phyloP scores from a whole-genome alignment of 345 rosid species.

The Eucalyptus curtisii region DNA sequence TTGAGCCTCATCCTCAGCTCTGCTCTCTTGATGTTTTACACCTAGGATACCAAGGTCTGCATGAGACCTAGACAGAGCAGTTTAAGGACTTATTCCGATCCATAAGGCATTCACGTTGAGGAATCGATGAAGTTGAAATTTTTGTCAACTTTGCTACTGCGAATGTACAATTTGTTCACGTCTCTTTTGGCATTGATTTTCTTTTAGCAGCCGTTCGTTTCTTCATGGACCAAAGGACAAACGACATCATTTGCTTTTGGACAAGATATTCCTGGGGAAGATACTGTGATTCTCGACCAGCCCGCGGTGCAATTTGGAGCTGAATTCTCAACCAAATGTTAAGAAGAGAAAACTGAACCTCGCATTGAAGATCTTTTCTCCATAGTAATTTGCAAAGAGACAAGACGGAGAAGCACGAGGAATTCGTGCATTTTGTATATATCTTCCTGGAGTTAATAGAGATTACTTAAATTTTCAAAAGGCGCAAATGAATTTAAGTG shows the following conservation, averaged over 20 bases:
- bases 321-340: not conserved
- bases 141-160: not conserved
- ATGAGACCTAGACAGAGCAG: no score
- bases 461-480: not conserved
- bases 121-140: not conserved
- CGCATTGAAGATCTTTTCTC: not conserved
- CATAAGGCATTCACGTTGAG: no score
- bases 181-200: not conserved
- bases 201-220: not conserved
- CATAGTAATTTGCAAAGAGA: not conserved
- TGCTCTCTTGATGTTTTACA: no score
- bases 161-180: not conserved
- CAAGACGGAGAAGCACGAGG: not conserved
- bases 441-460: not conserved
- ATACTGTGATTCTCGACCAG: not conserved
- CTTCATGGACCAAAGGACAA: not conserved
- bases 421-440: not conserved
- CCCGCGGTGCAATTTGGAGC: not conserved
- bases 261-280: not conserved
- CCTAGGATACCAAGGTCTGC: no score
- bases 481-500: not conserved
- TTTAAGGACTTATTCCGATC: no score
- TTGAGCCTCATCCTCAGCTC: no score
- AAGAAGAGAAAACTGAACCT: not conserved
- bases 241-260: not conserved